Evolutionary conservation across 306 rosid species (phyloP), one percentile per base, ranked within the genome.

Genomic region (Prunus kanzakura): DNA sequence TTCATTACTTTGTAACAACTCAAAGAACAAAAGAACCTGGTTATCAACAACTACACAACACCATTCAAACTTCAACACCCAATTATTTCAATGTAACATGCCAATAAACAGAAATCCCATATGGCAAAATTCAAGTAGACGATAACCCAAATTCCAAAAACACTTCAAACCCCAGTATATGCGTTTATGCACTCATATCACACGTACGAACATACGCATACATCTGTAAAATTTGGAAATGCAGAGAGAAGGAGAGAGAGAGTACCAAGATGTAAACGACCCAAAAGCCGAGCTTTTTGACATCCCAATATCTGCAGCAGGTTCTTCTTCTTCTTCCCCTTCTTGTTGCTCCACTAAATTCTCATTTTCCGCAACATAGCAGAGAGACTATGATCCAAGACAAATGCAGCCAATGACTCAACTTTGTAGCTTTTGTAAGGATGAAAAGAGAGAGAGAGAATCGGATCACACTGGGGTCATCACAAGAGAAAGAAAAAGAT

Each of bases 401-500:
- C 57, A 30, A 79, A 55, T 38, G 67, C 32, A 5, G 64, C 61
- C 61, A 51, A 51, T 50, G 61, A 51, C 15, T 25, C 20, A 6
- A 62, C 73, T 16, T 23, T 10, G 20, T 10, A 47, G 15, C 14
- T 47, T 47, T 11, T 47, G 51, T 47, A 38, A 7, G n/a, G 4
- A 20, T 2, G 12, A 3, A 67, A 16, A 56, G 41, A 54, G 2
- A 65, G 41, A 76, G 49, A 56, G 23, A 29, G 57, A 69, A 30
- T 68, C 76, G 79, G 69, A 68, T 68, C 79, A 74, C 76, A 61
- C 27, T 38, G 70, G 65, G 71, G 38, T 57, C 75, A 63, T 22
- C 65, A 56, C 56, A 56, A 27, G 20, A 43, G 80, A 60, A 57
- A 25, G 22, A 9, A 32, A 1, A 38, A 38, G 43, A 38, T 38